phyloP scores from a whole-genome alignment of 1,284 basidiomycete species.

The Cryptococcus floricola region DNA sequence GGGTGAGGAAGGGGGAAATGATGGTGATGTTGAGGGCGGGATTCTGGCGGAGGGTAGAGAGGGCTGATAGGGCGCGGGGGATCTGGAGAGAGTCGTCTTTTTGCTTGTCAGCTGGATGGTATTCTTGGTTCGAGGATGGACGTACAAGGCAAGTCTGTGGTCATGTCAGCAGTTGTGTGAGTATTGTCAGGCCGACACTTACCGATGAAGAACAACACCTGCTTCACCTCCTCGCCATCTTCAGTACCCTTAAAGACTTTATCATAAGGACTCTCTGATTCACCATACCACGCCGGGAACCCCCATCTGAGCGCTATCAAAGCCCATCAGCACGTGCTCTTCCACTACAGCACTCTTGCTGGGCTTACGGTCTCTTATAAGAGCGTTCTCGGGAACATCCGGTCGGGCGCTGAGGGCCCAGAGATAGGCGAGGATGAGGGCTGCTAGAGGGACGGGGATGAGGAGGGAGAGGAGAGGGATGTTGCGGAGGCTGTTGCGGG shows the following conservation, averaged over 20 bases:
- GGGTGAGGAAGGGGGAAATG: constrained; percentile 10
- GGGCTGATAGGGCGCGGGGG: constrained; percentile 6
- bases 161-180: not conserved
- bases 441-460: constrained; percentile 8
- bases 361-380: constrained; percentile 13
- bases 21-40: constrained; percentile 5
- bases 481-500: constrained; percentile 3
- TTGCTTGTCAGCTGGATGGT: not conserved
- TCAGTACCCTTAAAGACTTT: constrained; percentile 3
- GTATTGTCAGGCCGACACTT: not conserved
- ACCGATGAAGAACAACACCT: constrained; percentile 14
- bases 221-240: constrained; percentile 8
- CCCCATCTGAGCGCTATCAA: constrained; percentile 14
- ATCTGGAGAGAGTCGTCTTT: constrained; percentile 11
- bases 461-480: constrained; percentile 2
- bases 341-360: not conserved
- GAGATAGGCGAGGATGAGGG: constrained; percentile 13
- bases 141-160: not conserved
- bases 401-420: constrained; percentile 8
- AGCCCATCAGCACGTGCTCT: not conserved
- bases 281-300: constrained; percentile 18
- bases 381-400: constrained; percentile 7
- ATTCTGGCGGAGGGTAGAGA: not conserved
- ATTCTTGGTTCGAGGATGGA: not conserved
- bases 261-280: constrained; percentile 8